These are phyloP conservation scores for Debaryomyces robertsiae DNA, from an alignment of 1,139 yeast genomes.

Conservation along the genomic window DNA sequence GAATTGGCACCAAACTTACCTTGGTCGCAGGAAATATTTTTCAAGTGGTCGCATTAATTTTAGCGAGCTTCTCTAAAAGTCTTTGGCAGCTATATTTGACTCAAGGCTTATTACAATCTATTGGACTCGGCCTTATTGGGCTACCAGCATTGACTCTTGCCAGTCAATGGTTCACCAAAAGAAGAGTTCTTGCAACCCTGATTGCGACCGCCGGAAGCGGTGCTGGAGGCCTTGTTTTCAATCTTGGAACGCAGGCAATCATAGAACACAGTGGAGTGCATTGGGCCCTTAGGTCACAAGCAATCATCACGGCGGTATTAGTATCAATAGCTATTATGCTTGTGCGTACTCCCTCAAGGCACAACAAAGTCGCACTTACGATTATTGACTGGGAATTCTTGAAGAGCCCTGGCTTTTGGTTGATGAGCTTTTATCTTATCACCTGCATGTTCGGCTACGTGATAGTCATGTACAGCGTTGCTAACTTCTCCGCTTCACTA, in stretches of 20 bases:
- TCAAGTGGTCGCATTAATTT: constrained; percentile 53
- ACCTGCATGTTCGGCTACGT: constrained; percentile 51
- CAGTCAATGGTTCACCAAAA: constrained; percentile 57
- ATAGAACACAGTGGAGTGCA: constrained; percentile 27
- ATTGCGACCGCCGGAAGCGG: constrained; percentile 63
- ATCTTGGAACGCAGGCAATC: constrained; percentile 37
- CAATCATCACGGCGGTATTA: constrained; percentile 36
- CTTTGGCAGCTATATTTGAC: constrained; percentile 56
- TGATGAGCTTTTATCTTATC: constrained; percentile 33
- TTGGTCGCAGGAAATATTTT: constrained; percentile 45
- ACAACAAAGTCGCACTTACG: constrained; percentile 34
- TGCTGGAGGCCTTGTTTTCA: constrained; percentile 58
- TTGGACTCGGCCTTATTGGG: constrained; percentile 50
- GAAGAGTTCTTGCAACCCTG: constrained; percentile 59
- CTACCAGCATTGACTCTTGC: constrained; percentile 43
- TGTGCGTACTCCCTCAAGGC: constrained; percentile 26
- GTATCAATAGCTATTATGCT: constrained; percentile 33
- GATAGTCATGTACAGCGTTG: constrained; percentile 44
- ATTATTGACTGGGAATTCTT: constrained; percentile 34
- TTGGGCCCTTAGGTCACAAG: constrained; percentile 42
- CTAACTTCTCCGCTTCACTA: constrained; percentile 47
- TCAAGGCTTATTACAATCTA: constrained; percentile 52
- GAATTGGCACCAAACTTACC: constrained; percentile 39
- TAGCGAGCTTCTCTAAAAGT: constrained; percentile 54
- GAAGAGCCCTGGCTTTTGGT: constrained; percentile 32